These are phyloP conservation scores for Austroboletus niveus DNA, from an alignment of 1,284 basidiomycete species.

Conservation along the genomic window DNA sequence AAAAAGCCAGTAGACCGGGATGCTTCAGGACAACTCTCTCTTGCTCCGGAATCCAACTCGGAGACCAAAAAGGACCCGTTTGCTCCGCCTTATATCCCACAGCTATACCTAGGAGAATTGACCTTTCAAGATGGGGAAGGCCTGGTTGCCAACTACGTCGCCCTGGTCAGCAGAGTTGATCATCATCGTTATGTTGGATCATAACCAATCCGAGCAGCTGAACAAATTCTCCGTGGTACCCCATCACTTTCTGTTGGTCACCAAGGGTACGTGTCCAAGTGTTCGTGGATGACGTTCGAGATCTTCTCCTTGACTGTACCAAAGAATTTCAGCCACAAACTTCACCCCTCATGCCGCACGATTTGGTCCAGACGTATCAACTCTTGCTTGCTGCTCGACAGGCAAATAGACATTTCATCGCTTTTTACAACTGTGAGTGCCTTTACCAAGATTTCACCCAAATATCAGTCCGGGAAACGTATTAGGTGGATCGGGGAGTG, in stretches of 20 bases:
- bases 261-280: slow-evolving; percentile 55
- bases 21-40: slow-evolving; percentile 34
- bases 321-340: slow-evolving; percentile 73
- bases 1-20: slow-evolving; percentile 63
- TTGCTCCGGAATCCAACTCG: slow-evolving; percentile 28
- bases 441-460: neutral
- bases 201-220: slow-evolving; percentile 44
- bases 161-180: slow-evolving; percentile 56
- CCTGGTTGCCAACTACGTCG: slow-evolving; percentile 60
- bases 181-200: neutral
- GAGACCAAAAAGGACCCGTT: slow-evolving; percentile 64
- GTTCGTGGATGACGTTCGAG: neutral
- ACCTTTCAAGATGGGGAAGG: slow-evolving; percentile 51
- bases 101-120: slow-evolving; percentile 72
- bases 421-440: slow-evolving; percentile 80
- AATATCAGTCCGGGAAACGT: neutral
- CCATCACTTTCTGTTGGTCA: slow-evolving; percentile 78
- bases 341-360: slow-evolving; percentile 72
- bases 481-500: slow-evolving; percentile 73
- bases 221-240: slow-evolving; percentile 86
- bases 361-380: slow-evolving; percentile 72
- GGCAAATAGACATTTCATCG: slow-evolving; percentile 59
- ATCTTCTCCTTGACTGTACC: neutral
- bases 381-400: slow-evolving; percentile 69
- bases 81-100: slow-evolving; percentile 73